Evolutionary conservation across 2,329 filamentous ascomycete species (phyloP).

Genomic region (Aspergillus sp.): DNA sequence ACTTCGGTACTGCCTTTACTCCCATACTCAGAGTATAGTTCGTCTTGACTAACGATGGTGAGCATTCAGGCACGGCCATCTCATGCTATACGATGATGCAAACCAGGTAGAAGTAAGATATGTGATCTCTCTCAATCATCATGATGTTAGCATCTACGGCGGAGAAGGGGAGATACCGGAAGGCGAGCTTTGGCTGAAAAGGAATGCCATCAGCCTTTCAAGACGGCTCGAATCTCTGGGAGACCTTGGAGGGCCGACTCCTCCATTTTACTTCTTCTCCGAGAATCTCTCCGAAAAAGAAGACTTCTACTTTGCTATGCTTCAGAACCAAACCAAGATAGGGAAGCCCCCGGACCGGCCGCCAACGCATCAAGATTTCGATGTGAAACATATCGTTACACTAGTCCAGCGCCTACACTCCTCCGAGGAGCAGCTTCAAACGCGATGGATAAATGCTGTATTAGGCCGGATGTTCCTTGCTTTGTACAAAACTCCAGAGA

Average conservation of each 20-base stretch:
- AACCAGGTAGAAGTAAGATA: constrained; percentile 95
- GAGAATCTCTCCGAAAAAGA: constrained; percentile 97
- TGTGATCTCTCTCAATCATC: constrained; percentile 89
- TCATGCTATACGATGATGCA: constrained; percentile 97
- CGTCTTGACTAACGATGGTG: constrained; percentile 22
- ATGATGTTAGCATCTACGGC: constrained; percentile 79
- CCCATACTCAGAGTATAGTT: neutral
- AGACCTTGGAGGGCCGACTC: constrained; percentile 64
- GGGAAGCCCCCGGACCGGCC: constrained; percentile 60
- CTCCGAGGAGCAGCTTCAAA: constrained; percentile 87
- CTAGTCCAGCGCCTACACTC: constrained; percentile 90
- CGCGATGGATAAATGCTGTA: constrained; percentile 90
- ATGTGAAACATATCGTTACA: constrained; percentile 83
- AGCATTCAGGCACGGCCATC: constrained; percentile 74
- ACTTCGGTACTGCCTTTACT: constrained; percentile 64
- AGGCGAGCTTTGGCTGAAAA: constrained; percentile 93
- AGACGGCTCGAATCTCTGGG: constrained; percentile 61
- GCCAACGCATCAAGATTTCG: constrained; percentile 75
- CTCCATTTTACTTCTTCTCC: constrained; percentile 91
- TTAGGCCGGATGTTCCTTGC: constrained; percentile 87
- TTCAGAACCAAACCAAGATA: constrained; percentile 79
- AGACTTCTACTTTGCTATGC: constrained; percentile 93
- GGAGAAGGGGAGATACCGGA: constrained; percentile 80
- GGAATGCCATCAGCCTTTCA: constrained; percentile 84
- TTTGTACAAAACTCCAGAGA: constrained; percentile 79